Percentiles rank a stretch among this genome's conserved stretches.
These are phyloP conservation scores for Pythium sukuiense DNA, from an alignment of 352 stramenopile species.

Conservation along the genomic window DNA sequence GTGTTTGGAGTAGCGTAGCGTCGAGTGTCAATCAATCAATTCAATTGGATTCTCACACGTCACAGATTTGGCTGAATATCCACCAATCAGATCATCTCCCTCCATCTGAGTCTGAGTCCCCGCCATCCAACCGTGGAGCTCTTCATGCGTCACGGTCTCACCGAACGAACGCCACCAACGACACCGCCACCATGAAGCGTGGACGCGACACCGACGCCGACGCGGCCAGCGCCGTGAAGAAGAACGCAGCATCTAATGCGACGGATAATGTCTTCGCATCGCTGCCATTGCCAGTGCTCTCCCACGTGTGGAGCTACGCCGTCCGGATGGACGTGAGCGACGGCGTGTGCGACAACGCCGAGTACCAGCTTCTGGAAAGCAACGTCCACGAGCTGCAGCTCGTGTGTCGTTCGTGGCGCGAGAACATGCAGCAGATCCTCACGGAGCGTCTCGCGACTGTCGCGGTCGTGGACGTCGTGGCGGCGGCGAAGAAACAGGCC, in stretches of 20 bases:
- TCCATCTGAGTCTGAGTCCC: conserved; percentile 5
- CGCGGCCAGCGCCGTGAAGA: not conserved
- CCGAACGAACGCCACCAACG: not conserved
- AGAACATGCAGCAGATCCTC: conserved; percentile 14
- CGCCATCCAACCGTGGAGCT: conserved; percentile 1
- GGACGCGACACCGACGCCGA: conserved; percentile 3
- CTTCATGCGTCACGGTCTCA: not conserved
- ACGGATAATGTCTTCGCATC: conserved; percentile 1
- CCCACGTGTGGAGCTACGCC: conserved; percentile 23
- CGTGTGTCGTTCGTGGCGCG: conserved; percentile 21
- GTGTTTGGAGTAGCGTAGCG: not conserved
- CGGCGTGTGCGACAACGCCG: conserved; percentile 17
- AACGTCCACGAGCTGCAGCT: conserved; percentile 18
- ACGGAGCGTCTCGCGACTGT: conserved; percentile 12
- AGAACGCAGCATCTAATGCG: not conserved
- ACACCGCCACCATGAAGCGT: conserved; percentile 13
- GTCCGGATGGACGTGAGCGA: conserved; percentile 15
- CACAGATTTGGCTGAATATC: not conserved
- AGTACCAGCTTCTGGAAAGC: conserved; percentile 14
- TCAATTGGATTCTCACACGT: not conserved
- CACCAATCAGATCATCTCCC: not conserved
- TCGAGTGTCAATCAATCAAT: not conserved
- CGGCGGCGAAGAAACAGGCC: conserved; percentile 2
- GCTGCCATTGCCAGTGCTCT: conserved; percentile 12
- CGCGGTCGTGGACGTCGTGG: conserved; percentile 13